Evolutionary conservation across 306 rosid genomes (phyloP).

Genomic region (Cucurbita moschata): DNA sequence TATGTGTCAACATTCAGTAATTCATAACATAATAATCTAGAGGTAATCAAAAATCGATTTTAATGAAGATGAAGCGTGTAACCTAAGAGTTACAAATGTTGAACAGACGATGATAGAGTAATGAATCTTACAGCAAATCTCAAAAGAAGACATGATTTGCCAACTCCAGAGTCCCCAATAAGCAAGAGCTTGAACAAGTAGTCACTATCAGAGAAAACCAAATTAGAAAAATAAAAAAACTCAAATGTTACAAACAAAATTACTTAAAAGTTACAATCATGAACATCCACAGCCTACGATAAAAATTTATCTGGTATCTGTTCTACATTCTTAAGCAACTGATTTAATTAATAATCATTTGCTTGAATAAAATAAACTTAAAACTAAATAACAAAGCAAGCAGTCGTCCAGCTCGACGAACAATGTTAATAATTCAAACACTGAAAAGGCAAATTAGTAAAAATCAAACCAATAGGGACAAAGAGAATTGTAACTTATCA

Average conservation of each 20-base stretch:
- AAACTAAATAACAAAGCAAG: not conserved
- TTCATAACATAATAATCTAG: not conserved
- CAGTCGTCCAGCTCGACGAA: not conserved
- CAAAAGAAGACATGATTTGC: slow-evolving; percentile 41
- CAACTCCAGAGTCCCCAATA: slow-evolving; percentile 45
- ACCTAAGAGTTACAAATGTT: not conserved
- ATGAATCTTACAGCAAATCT: slow-evolving; percentile 36
- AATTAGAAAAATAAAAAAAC: not conserved
- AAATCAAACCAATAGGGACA: not conserved
- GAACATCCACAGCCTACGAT: not conserved
- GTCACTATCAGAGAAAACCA: slow-evolving; percentile 23
- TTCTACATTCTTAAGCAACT: not conserved
- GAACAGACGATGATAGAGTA: not conserved
- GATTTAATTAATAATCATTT: not conserved
- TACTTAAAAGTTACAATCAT: not conserved
- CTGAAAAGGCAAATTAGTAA: not conserved
- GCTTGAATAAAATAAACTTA: not conserved
- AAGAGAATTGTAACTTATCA: not conserved
- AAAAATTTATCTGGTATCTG: not conserved
- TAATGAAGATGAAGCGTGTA: not conserved
- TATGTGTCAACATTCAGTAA: not conserved
- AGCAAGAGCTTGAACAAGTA: slow-evolving; percentile 44
- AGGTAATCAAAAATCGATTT: not conserved
- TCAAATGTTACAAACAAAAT: not conserved
- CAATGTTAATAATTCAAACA: not conserved